Conservation (phyloP, 257 asterid genomes). For the Solanum corneliomulleri region DNA sequence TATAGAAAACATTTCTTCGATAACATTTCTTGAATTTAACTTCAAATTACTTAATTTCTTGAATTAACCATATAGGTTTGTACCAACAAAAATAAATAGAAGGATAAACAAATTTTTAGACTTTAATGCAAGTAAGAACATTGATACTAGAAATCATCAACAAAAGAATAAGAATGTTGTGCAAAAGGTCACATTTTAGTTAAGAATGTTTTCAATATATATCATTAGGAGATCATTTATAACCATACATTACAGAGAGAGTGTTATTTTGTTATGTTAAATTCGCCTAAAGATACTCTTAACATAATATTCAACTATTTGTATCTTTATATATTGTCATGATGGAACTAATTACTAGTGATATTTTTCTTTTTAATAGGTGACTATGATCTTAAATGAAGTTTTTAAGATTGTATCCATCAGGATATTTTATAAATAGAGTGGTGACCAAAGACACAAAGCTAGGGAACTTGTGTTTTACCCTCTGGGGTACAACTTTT, state of each 20-base stretch:
- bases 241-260: too few species aligned
- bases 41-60: neutral
- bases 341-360: neutral
- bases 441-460: neutral
- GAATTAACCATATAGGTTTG: neutral
- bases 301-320: neutral
- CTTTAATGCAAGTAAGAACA: too few species aligned
- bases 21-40: neutral
- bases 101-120: too few species aligned
- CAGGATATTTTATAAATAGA: neutral
- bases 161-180: too few species aligned
- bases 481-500: neutral
- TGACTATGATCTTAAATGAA: conserved; percentile 4
- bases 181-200: too few species aligned
- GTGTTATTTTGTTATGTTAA: too few species aligned
- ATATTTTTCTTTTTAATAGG: neutral
- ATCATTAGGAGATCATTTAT: too few species aligned
- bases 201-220: too few species aligned
- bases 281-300: neutral
- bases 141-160: too few species aligned
- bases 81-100: too few species aligned
- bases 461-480: neutral
- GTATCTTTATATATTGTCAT: neutral
- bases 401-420: conserved; percentile 6
- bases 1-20: neutral